Evolutionary conservation across 345 rosid species (phyloP).

Genomic region (Eucalyptus erythrocorys): DNA sequence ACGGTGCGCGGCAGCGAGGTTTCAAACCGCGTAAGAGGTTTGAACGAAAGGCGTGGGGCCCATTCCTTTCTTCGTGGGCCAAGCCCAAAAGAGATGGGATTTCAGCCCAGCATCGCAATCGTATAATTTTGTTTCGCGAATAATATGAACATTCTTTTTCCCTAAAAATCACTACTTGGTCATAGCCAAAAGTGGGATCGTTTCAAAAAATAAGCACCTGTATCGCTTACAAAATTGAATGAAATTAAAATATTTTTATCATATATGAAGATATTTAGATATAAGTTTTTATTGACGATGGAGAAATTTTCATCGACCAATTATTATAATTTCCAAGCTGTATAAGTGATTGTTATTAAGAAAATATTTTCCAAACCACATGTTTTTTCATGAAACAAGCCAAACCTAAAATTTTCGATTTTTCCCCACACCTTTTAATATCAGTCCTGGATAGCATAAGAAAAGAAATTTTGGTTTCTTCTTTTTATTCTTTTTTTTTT

Average conservation of each 20-base stretch:
- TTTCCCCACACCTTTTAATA: neutral
- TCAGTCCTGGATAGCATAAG: neutral
- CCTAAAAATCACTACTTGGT: too few species aligned
- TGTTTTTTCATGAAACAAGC: neutral
- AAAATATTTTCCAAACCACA: neutral
- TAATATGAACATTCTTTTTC: too few species aligned
- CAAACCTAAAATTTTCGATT: fast-evolving
- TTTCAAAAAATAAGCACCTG: too few species aligned
- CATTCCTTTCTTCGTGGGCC: neutral
- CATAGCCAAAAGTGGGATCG: too few species aligned
- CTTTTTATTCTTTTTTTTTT: neutral
- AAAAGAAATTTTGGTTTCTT: neutral
- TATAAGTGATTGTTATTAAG: too few species aligned
- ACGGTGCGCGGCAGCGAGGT: neutral
- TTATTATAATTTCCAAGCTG: neutral
- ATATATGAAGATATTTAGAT: too few species aligned
- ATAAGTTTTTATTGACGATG: neutral
- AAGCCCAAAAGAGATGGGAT: neutral
- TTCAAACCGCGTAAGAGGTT: neutral
- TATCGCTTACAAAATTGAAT: too few species aligned
- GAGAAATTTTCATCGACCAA: neutral
- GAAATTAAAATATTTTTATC: too few species aligned
- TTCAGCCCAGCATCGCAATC: neutral
- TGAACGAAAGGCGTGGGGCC: neutral
- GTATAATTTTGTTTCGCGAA: neutral